Conservation (phyloP, 306 rosid genomes). For the Rosa chinensis region DNA sequence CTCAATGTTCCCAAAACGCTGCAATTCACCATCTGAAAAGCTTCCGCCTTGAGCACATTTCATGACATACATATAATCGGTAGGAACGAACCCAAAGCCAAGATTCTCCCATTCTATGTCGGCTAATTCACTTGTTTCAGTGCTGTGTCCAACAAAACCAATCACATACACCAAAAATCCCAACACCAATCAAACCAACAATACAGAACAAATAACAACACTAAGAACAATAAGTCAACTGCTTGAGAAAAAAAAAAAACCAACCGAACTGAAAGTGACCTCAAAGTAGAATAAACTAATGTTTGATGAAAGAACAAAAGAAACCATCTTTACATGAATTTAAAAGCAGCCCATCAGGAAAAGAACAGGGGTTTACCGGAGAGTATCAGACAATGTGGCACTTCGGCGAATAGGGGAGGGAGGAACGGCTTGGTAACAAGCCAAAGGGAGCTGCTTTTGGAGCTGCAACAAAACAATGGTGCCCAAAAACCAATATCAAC, state of each 20-base stretch:
- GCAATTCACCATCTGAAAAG: slow-evolving; percentile 75
- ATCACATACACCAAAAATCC: background rate
- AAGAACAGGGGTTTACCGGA: slow-evolving; percentile 34
- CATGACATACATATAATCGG: slow-evolving; percentile 88
- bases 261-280: background rate
- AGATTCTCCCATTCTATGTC: slow-evolving; percentile 90
- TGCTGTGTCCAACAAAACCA: slow-evolving; percentile 22
- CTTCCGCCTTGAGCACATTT: slow-evolving; percentile 63
- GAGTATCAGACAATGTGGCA: slow-evolving; percentile 45
- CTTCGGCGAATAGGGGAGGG: slow-evolving; percentile 38
- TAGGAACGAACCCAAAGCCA: slow-evolving; percentile 70
- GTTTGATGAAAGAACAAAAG: background rate
- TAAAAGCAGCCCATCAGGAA: background rate
- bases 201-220: background rate
- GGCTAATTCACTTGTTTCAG: slow-evolving; percentile 48
- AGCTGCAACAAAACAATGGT: slow-evolving; percentile 33
- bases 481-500: background rate
- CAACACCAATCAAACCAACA: background rate
- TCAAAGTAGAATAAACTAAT: background rate
- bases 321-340: too few relatives aligned
- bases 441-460: slow-evolving; percentile 47
- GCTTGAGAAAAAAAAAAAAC: too few relatives aligned
- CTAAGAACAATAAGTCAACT: background rate
- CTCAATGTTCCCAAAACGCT: slow-evolving; percentile 89
- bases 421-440: slow-evolving; percentile 35